phyloP scores from a whole-genome alignment of 108 stramenopile genomes.

The Cyclotella baltica region DNA sequence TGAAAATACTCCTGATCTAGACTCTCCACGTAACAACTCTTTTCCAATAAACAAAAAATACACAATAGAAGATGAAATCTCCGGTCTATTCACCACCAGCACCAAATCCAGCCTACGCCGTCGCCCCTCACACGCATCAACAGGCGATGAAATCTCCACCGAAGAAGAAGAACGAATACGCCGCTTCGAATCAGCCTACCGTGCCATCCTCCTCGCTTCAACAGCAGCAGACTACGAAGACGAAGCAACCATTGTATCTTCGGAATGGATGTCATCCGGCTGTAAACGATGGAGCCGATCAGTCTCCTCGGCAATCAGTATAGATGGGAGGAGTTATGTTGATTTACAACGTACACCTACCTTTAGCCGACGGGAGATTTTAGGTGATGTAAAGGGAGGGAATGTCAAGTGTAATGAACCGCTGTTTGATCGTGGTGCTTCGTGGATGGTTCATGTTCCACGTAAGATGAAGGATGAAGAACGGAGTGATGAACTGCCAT shows the following conservation, averaged over 20 bases:
- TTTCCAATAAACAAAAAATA: background rate
- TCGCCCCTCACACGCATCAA: background rate
- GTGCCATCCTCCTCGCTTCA: conserved; percentile 72
- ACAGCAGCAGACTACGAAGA: conserved; percentile 27
- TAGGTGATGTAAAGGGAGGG: conserved; percentile 13
- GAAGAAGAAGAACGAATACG: conserved; percentile 59
- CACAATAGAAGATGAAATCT: conserved; percentile 37
- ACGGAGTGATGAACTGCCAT: background rate
- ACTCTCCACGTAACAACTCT: background rate
- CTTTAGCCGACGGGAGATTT: conserved; percentile 35
- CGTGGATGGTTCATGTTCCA: conserved; percentile 79
- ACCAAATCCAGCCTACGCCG: conserved; percentile 23
- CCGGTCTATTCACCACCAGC: conserved; percentile 34
- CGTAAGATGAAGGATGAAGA: background rate
- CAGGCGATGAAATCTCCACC: conserved; percentile 12
- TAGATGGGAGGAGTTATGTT: conserved; percentile 61
- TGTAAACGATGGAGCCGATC: conserved; percentile 78
- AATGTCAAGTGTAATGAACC: conserved; percentile 17
- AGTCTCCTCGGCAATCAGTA: conserved; percentile 38
- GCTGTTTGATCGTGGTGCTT: conserved; percentile 61
- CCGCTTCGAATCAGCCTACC: conserved; percentile 84
- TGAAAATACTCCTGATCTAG: conserved; percentile 22
- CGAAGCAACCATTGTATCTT: conserved; percentile 29
- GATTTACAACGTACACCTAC: conserved; percentile 69
- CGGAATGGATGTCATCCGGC: conserved; percentile 50